phyloP scores from a whole-genome alignment of 495 filamentous ascomycete genomes.

The Rostrohypoxylon terebratum region DNA sequence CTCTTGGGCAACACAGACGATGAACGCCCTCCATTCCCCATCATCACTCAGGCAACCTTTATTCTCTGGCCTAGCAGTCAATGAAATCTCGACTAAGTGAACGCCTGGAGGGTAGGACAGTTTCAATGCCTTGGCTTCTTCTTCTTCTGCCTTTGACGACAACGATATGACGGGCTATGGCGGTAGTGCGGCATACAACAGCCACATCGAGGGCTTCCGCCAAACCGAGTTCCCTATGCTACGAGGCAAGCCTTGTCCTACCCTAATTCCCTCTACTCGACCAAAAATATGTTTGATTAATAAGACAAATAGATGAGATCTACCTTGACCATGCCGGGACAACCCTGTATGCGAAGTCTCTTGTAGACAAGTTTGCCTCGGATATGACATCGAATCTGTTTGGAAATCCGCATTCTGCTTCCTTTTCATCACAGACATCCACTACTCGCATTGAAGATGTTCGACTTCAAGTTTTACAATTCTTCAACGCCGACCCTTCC shows the following conservation, averaged over 20 bases:
- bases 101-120: slow-evolving; percentile 31
- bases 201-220: slow-evolving; percentile 74
- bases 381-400: slow-evolving; percentile 84
- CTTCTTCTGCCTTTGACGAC: slow-evolving; percentile 3
- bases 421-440: slow-evolving; percentile 80
- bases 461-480: slow-evolving; percentile 75
- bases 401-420: slow-evolving; percentile 93
- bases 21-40: slow-evolving; percentile 12
- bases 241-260: slow-evolving; percentile 65
- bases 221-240: slow-evolving; percentile 84
- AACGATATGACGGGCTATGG: slow-evolving; percentile 46
- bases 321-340: slow-evolving; percentile 97
- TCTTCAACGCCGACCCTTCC: slow-evolving; percentile 86
- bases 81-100: background rate
- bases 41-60: background rate
- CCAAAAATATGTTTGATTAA: slow-evolving; percentile 26
- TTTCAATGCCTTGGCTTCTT: slow-evolving; percentile 34
- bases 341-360: slow-evolving; percentile 81
- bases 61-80: background rate
- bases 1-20: slow-evolving; percentile 26
- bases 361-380: slow-evolving; percentile 78
- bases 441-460: slow-evolving; percentile 80
- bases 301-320: slow-evolving; percentile 68
- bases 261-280: background rate
- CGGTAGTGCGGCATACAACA: slow-evolving; percentile 66